Evolutionary conservation across 2,329 filamentous ascomycete genomes (phyloP), one percentile per base, ranked within the genome.

Genomic region (Talaromyces sp.): DNA sequence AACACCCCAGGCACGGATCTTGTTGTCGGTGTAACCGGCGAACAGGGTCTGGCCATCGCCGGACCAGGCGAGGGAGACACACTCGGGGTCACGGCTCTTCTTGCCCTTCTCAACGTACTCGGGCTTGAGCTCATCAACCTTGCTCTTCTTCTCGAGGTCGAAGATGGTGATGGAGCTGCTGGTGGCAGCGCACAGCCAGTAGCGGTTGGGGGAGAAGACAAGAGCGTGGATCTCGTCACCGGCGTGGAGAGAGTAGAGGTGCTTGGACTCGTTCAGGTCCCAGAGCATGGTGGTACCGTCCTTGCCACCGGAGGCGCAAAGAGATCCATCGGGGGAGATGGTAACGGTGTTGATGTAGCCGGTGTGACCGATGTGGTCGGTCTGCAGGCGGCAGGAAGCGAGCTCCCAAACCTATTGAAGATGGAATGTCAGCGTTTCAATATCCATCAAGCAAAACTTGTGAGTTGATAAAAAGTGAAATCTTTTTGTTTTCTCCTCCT

Each of bases 61-160:
- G 77, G 86, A 91, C 94, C 94, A 99, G 77, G 93, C 93, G 81
- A 99, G 85, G 77, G 86, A 91, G 74, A 99, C 88, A 80, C 93
- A 97, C 88, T 97, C 93, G 71, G 94, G 94, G 82, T 97, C 93
- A 77, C 92, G 87, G 87, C 88, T 91, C 91, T 97, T 97, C 91
- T 96, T 96, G 83, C 92, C 90, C 77, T 91, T 88, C 77, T 91
- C 86, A 75, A 91, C 84, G 84, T 94, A 96, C 80, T 99, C 94
- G 68, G 93, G 93, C 89, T 96, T 97, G 80, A 99, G 88, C 87
- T 97, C 94, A 73, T 97, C 93, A 75, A 97, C 93, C 89, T 97
- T 97, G 89, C 88, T 95, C 92, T 99, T 99, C 92, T 99, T 99
- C 91, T 99, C 94, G 69, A 99, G 87, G 76, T 99, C 94, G 83